Base-by-base conservation (phyloP, 306 rosid genomes). In the Canavalia ensiformis region DNA sequence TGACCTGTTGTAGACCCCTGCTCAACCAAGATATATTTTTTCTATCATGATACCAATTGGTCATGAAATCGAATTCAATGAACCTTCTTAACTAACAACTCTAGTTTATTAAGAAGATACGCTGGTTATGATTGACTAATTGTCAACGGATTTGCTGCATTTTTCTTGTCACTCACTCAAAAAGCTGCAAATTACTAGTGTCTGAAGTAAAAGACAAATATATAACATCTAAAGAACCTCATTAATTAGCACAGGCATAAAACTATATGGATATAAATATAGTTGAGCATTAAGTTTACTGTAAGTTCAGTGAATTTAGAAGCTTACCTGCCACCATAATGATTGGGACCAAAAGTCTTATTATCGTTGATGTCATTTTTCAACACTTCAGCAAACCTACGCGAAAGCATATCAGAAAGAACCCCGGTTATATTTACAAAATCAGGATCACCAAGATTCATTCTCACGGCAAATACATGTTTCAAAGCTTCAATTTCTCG, bases 371-470 rank as follows among this genome's bases (percentile, higher is more conserved):
- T 91, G 77, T 84, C 86, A 56, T 88, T 83, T 85, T 86, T 87
- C 55, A 95, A 65, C 74, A 62, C 69, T 84, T 81, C 0, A 59
- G 99, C 97, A 86, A 93, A 90, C 82, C 84, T 78, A 31, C 56
- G 87, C 62, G 97, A 95, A 68, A 95, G 95, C 93, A 93, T 93
- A 76, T 95, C 92, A 45, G 91, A 86, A 42, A 90, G 82, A 86
- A 90, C 91, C 31, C 39, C 29, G 1, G 97, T 80, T 65, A 88
- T 65, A 71, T 95, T 85, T 34, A 87, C 88, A 74, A 90, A 95
- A 78, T 89, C 91, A 9, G 97, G 99, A 76, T 95, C 97, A 0
- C 97, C 99, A 4, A 95, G 95, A 81, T 88, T 93, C 93, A 92
- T 95, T 86, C 89, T 90, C 82, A 88, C 87, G 0, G 94, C 90